Evolutionary conservation across 768 basidiomycete genomes (phyloP).

Genomic region (Tephrocybe sp.): DNA sequence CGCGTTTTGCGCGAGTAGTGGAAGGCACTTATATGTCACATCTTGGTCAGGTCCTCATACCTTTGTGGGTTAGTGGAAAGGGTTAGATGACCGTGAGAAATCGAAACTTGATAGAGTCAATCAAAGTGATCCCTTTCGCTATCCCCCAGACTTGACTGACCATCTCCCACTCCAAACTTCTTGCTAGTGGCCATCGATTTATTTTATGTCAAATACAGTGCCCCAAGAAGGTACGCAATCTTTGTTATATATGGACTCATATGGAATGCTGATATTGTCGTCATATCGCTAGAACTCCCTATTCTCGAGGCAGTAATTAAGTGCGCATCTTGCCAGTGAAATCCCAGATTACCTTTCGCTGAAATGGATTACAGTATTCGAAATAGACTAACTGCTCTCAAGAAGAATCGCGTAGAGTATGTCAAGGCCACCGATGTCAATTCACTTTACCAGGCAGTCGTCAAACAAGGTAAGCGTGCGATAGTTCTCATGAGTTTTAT

Average conservation of each 20-base stretch:
- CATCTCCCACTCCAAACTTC: slow-evolving; percentile 1
- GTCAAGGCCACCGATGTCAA: slow-evolving; percentile 94
- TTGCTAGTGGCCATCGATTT: slow-evolving; percentile 2
- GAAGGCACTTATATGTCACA: not conserved
- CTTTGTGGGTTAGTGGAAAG: not conserved
- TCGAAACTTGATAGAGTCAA: not conserved
- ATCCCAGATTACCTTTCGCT: slow-evolving; percentile 13
- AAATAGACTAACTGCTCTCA: slow-evolving; percentile 91
- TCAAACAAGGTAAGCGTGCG: slow-evolving; percentile 78
- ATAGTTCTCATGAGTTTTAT: not conserved
- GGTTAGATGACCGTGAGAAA: slow-evolving; percentile 22
- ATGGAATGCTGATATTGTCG: slow-evolving; percentile 18
- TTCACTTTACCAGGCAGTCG: slow-evolving; percentile 86
- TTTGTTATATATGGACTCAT: slow-evolving; percentile 12
- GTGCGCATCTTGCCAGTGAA: slow-evolving; percentile 42
- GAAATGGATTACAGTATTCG: slow-evolving; percentile 64
- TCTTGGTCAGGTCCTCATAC: not conserved
- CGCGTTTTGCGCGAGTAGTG: slow-evolving; percentile 4
- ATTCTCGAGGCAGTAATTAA: slow-evolving; percentile 95
- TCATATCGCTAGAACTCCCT: slow-evolving; percentile 65
- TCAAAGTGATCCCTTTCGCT: not conserved
- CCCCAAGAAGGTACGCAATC: slow-evolving; percentile 71
- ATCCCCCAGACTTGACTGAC: slow-evolving; percentile 2
- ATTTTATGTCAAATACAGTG: slow-evolving; percentile 64
- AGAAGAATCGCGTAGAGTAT: slow-evolving; percentile 90